Conservation (phyloP, 352 stramenopile genomes). For the Sclerospora graminicola region DNA sequence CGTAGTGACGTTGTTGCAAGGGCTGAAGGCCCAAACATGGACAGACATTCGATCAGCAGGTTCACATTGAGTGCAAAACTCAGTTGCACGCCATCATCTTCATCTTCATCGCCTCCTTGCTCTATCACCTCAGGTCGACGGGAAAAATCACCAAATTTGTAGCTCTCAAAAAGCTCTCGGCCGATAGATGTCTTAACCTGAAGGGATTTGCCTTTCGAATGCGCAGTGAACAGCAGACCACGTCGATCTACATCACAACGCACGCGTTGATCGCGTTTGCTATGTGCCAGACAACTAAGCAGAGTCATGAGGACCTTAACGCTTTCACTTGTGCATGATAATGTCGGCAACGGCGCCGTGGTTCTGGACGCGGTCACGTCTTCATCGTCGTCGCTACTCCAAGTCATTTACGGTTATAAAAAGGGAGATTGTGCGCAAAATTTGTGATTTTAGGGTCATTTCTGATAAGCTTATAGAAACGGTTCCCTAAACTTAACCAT, state of each 20-base stretch:
- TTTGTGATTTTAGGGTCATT: too few relatives aligned
- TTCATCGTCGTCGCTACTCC: constrained; percentile 18
- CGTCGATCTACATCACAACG: constrained; percentile 58
- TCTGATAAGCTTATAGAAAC: too few relatives aligned
- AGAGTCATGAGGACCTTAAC: constrained; percentile 71
- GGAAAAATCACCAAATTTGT: constrained; percentile 26
- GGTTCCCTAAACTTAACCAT: too few relatives aligned
- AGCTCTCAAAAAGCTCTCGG: constrained; percentile 68
- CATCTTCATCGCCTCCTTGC: constrained; percentile 4
- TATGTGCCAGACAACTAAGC: constrained; percentile 45
- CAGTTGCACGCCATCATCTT: constrained; percentile 29
- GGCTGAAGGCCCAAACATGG: constrained; percentile 60
- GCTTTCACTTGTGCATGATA: constrained; percentile 52
- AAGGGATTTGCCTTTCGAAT: constrained; percentile 80
- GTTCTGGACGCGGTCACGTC: neutral
- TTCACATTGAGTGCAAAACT: constrained; percentile 70
- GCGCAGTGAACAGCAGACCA: constrained; percentile 61
- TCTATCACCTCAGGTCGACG: constrained; percentile 11
- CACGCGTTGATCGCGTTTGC: constrained; percentile 72
- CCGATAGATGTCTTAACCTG: constrained; percentile 80
- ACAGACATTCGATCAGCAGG: constrained; percentile 68
- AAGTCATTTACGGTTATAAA: too few relatives aligned
- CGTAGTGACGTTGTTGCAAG: constrained; percentile 64
- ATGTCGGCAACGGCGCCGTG: constrained; percentile 16
- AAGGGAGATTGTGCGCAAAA: too few relatives aligned